Base-by-base conservation (phyloP, 139 green algal genomes). In the Astrephomene gubernaculifera region DNA sequence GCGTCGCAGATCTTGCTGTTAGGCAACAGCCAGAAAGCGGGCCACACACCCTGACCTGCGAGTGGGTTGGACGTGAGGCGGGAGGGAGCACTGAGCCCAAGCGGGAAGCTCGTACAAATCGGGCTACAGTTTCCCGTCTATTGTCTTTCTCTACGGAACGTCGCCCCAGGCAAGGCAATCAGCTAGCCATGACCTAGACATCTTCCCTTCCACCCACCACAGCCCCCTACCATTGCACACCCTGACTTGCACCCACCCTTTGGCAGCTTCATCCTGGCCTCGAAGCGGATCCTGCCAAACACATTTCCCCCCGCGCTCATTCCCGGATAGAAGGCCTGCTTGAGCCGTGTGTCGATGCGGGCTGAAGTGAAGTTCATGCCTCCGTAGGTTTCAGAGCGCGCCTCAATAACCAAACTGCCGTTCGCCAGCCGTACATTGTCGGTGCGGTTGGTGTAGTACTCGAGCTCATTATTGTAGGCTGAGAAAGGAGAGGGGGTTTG, bases 281-380 rank as follows among this genome's bases (percentile, higher is more conserved):
- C 65, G 65, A 49, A 52, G 7, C 65, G 65, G 35, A 72, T 72
- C 33, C 29, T 45, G 65, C 3, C 17, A 17, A n/a, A 45, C 35
- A 29, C 19, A 4, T 2, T 4, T 3, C 65, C 65, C 9, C 65
- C 65, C 12, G 14, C 35, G 33, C 2, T 49, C 65, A 72, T 36
- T 7, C 65, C 65, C 35, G 65, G 65, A 35, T 72, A 72, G 65
- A 52, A 72, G 10, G 65, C 65, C 35, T 29, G 65, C 65, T 72
- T 72, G 35, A 72, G 65, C 2, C 65, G 65, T 2, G 65, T 72
- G 65, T 72, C 65, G 65, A 72, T 72, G 35, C 65, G 65, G 33
- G 35, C 65, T 4, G 35, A 49, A 17, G 65, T 72, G 65, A 49
- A 72, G 65, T 4, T 29, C 65, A 33, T 72, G 33, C 9, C 65